These are phyloP conservation scores for Euphorbia peplus DNA, from an alignment of 345 rosid species.

Conservation along the genomic window DNA sequence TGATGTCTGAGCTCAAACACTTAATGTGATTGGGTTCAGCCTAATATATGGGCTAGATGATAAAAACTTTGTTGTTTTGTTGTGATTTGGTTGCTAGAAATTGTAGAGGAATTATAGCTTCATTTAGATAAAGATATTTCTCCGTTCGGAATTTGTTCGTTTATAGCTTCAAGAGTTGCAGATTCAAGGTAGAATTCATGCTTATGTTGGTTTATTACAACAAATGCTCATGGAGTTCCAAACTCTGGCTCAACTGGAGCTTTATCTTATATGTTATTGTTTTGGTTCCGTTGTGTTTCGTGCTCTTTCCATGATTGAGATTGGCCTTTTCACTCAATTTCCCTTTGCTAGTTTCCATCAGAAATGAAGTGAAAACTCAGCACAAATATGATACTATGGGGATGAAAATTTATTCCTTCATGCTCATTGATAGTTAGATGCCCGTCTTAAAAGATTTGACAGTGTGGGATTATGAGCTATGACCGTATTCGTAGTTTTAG, in stretches of 20 bases:
- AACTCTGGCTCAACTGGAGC: slow-evolving; percentile 36
- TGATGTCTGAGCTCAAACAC: no score
- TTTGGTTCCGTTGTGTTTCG: slow-evolving; percentile 27
- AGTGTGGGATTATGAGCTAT: not conserved
- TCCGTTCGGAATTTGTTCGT: slow-evolving; percentile 8
- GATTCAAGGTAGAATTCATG: slow-evolving; percentile 53
- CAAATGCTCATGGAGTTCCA: slow-evolving; percentile 53
- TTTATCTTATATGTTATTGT: slow-evolving; percentile 31
- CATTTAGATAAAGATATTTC: no score
- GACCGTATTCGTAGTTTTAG: not conserved
- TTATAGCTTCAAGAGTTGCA: slow-evolving; percentile 25
- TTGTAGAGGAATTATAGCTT: no score
- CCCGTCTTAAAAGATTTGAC: not conserved
- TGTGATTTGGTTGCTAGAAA: no score
- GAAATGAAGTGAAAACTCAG: slow-evolving; percentile 7
- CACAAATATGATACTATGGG: not conserved
- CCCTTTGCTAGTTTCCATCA: slow-evolving; percentile 40
- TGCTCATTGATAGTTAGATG: not conserved
- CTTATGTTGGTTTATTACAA: slow-evolving; percentile 37
- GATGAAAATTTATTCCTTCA: not conserved
- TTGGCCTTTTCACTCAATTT: slow-evolving; percentile 39
- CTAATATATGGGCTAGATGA: no score
- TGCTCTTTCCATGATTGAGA: slow-evolving; percentile 36
- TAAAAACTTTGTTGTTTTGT: no score
- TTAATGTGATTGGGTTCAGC: no score